phyloP scores from a whole-genome alignment of 176 grass and related monocot genomes.

The Carex cristatella region DNA sequence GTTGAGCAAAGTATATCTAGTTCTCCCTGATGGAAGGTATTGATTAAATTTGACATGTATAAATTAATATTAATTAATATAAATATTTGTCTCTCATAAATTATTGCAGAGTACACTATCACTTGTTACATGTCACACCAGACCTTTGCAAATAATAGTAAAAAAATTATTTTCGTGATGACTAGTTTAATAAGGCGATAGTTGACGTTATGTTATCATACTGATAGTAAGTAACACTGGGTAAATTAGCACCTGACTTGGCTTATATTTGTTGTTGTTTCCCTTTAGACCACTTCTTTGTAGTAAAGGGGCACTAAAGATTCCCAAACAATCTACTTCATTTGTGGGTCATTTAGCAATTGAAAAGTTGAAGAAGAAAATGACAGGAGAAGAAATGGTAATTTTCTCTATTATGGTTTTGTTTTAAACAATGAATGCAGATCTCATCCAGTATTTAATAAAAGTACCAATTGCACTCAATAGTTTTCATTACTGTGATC shows the following conservation, averaged over 20 bases:
- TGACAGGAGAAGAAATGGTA: constrained; percentile 67
- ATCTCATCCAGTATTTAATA: not conserved
- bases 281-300: constrained; percentile 62
- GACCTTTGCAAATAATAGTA: not conserved
- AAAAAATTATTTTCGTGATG: not conserved
- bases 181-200: not conserved
- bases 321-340: constrained; percentile 43
- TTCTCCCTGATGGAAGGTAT: constrained; percentile 84
- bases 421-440: not conserved
- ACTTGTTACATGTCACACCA: not conserved
- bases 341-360: constrained; percentile 64
- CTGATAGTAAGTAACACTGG: not conserved
- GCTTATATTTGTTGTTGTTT: constrained; percentile 19
- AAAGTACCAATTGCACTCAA: not conserved
- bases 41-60: not conserved
- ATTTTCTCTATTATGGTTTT: constrained; percentile 1
- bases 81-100: no score
- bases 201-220: not conserved
- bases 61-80: no score
- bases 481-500: not conserved
- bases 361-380: constrained; percentile 35
- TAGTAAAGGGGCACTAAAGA: constrained; percentile 82
- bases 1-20: constrained; percentile 57
- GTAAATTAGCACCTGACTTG: constrained; percentile 7
- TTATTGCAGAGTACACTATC: not conserved